These are phyloP conservation scores for Boletus pseudo-olivaceus DNA, from an alignment of 768 basidiomycete genomes.

Conservation along the genomic window DNA sequence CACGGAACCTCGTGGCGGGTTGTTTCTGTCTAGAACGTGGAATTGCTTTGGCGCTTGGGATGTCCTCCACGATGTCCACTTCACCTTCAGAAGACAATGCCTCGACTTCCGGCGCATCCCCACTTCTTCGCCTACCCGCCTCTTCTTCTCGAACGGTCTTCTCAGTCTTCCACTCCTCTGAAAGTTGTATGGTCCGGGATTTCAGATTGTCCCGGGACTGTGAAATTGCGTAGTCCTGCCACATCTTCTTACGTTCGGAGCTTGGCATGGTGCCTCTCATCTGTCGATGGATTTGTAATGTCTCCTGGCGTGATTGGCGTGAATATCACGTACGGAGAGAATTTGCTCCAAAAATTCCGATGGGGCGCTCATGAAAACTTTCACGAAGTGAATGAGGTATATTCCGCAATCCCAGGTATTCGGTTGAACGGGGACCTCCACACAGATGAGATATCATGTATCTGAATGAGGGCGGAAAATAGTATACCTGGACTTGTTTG, in stretches of 20 bases:
- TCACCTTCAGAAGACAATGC: constrained; percentile 36
- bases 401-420: constrained; percentile 93
- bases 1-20: constrained; percentile 26
- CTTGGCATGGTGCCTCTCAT: constrained; percentile 33
- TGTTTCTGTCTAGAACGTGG: constrained; percentile 12
- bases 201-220: constrained; percentile 45
- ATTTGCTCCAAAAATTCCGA: constrained; percentile 48
- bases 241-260: constrained; percentile 42
- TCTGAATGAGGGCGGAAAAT: not conserved
- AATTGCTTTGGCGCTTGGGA: constrained; percentile 6
- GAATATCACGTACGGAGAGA: constrained; percentile 22
- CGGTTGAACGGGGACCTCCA: constrained; percentile 80
- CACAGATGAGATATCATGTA: not conserved
- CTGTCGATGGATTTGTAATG: constrained; percentile 16
- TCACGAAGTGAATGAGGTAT: constrained; percentile 84
- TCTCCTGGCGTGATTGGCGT: not conserved
- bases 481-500: constrained; percentile 50
- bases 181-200: constrained; percentile 43
- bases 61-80: constrained; percentile 38
- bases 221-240: constrained; percentile 49
- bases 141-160: constrained; percentile 38
- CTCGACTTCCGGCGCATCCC: constrained; percentile 14
- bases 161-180: constrained; percentile 50
- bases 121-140: constrained; percentile 28
- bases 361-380: constrained; percentile 70